A percentile compares a stretch with the other conserved stretches of the same genome.
Conservation (phyloP, 2,329 filamentous ascomycete species). For the Paecilomyces variotii region DNA sequence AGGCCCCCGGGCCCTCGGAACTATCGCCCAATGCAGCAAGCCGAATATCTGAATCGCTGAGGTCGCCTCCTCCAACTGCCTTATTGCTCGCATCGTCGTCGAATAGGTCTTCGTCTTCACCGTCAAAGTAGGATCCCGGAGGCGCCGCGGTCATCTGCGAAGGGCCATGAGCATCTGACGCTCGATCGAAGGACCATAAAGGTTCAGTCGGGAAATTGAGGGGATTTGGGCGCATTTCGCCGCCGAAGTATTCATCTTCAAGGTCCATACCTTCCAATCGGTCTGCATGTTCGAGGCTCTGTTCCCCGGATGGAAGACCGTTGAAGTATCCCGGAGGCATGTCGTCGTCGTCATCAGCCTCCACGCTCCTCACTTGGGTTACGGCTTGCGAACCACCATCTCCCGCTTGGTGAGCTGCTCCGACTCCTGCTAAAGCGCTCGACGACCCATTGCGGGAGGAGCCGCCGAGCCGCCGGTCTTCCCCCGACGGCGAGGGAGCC, state of each 20-base stretch:
- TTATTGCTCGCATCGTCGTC: slow-evolving; percentile 33
- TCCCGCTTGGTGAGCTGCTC: slow-evolving; percentile 62
- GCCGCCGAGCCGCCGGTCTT: slow-evolving; percentile 79
- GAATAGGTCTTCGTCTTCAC: slow-evolving; percentile 23
- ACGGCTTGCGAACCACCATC: slow-evolving; percentile 50
- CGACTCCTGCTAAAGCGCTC: slow-evolving; percentile 74
- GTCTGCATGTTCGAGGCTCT: slow-evolving; percentile 13
- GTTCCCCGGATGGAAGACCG: slow-evolving; percentile 15
- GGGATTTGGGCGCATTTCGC: slow-evolving; percentile 14
- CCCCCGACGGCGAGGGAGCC: slow-evolving; percentile 56
- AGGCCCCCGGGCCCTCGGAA: slow-evolving; percentile 12
- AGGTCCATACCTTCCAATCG: slow-evolving; percentile 26
- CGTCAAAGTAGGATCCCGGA: slow-evolving; percentile 19
- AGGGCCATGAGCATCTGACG: slow-evolving; percentile 19
- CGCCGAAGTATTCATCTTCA: slow-evolving; percentile 18
- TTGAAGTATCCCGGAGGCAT: slow-evolving; percentile 25
- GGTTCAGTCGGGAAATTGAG: slow-evolving; percentile 17
- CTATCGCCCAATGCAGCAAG: slow-evolving; percentile 21
- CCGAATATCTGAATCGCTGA: slow-evolving; percentile 25
- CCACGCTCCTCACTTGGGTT: slow-evolving; percentile 26
- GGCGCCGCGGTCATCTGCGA: slow-evolving; percentile 21
- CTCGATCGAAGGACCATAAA: slow-evolving; percentile 31
- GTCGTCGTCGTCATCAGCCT: slow-evolving; percentile 17
- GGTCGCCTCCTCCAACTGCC: slow-evolving; percentile 29
- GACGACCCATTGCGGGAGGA: slow-evolving; percentile 85